These are phyloP conservation scores for Ceratocystis destructans DNA, from an alignment of 2,329 filamentous ascomycete species.

Conservation along the genomic window DNA sequence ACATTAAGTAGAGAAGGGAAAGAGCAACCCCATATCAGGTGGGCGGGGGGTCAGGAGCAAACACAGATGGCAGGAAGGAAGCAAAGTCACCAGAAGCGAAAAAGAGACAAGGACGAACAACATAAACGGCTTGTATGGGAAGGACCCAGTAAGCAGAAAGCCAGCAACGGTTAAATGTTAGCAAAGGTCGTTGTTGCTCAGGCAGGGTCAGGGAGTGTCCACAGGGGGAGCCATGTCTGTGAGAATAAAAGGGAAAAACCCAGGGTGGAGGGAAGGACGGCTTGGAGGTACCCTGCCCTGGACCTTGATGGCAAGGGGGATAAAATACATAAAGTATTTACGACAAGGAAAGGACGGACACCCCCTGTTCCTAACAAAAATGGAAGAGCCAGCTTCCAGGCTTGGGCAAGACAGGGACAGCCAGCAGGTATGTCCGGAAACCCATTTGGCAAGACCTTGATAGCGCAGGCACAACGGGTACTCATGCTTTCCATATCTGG, in stretches of 20 bases:
- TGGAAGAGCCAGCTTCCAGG: not conserved
- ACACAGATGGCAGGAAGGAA: slow-evolving; percentile 10
- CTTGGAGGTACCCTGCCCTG: not conserved
- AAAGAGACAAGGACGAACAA: not conserved
- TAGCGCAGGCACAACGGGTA: not conserved
- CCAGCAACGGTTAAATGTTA: slow-evolving; percentile 11
- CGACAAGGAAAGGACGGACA: not conserved
- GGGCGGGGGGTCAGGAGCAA: not conserved
- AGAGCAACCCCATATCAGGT: not conserved
- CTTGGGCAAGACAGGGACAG: not conserved
- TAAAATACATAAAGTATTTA: not conserved
- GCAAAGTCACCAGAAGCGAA: not conserved
- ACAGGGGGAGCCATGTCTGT: not conserved
- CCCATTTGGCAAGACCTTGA: not conserved
- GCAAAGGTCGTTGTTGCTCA: slow-evolving; percentile 3
- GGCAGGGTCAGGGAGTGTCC: not conserved
- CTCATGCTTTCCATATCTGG: not conserved
- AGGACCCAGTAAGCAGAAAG: slow-evolving; percentile 1
- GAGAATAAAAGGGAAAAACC: not conserved
- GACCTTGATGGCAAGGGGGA: not conserved
- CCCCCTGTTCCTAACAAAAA: not conserved
- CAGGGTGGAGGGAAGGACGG: not conserved
- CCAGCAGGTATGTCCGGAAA: not conserved
- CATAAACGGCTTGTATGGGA: slow-evolving; percentile 5
- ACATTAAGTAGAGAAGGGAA: slow-evolving; percentile 7